A percentile compares a stretch with the other conserved stretches of the same genome.
Conservation (phyloP, 2,329 filamentous ascomycete genomes). For the Periconia digitata region DNA sequence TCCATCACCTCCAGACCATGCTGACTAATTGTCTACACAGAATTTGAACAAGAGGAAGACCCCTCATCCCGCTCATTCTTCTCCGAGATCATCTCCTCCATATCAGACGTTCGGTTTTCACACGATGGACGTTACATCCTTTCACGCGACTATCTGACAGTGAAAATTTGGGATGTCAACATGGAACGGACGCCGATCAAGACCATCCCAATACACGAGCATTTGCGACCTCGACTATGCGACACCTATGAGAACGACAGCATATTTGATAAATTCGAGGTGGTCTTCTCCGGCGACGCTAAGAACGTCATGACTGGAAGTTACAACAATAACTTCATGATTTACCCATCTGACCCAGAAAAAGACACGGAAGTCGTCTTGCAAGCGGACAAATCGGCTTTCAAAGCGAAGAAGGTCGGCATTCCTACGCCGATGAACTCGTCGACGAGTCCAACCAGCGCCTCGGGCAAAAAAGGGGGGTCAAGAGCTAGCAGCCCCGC, state of each 20-base stretch:
- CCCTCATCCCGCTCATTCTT: constrained; percentile 97
- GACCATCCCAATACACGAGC: constrained; percentile 98
- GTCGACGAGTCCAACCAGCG: constrained; percentile 70
- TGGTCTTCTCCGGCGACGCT: constrained; percentile 96
- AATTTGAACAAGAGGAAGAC: constrained; percentile 99
- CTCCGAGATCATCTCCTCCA: constrained; percentile 98
- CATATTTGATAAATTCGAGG: constrained; percentile 99
- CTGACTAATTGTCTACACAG: constrained; percentile 51
- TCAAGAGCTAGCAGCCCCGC: constrained; percentile 88
- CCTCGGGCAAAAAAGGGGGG: constrained; percentile 80
- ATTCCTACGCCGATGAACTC: constrained; percentile 95
- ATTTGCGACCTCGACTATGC: constrained; percentile 88
- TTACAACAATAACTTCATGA: constrained; percentile 99
- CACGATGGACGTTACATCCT: constrained; percentile 95
- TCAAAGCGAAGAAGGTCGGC: constrained; percentile 99
- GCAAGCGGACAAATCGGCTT: constrained; percentile 97
- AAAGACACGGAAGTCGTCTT: constrained; percentile 97
- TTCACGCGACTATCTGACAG: constrained; percentile 94
- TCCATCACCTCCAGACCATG: background rate
- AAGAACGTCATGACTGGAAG: constrained; percentile 99
- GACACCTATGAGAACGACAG: constrained; percentile 99
- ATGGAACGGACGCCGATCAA: constrained; percentile 98
- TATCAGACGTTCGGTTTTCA: constrained; percentile 97
- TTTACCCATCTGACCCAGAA: constrained; percentile 93
- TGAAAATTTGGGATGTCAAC: constrained; percentile 99